Evolutionary conservation across 2,329 filamentous ascomycete species (phyloP), one percentile per base, ranked within the genome.

Genomic region (Colletotrichum orchidophilum): DNA sequence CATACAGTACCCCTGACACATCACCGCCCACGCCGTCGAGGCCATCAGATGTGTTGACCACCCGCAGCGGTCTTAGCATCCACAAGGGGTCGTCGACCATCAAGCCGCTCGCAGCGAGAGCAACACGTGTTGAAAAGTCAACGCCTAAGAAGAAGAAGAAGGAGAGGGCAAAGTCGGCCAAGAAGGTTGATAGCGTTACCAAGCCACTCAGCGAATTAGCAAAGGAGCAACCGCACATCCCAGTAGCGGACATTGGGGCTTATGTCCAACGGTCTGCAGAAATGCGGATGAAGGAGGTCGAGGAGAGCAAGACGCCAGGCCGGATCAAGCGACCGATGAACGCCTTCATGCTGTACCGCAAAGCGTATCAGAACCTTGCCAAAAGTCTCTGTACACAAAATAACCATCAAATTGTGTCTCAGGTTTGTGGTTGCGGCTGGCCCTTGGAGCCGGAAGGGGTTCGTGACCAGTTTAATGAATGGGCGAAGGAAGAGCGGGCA

Each of bases 291-390:
- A 82, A 85, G 65, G 95, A 97, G 80, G 90, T 92, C 11, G 87
- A 90, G 53, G 88, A 89, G 76, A 88, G 90, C 68, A 94, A 91
- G 76, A 84, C 90, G 42, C 85, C 85, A 2, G 93, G 93, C 29
- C 95, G 95, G 79, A 88, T 98, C 75, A 94, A 96, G 77, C 88
- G 96, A 33, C 95, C 96, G 3, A 97, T 98, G 92, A 99, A 99
- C 81, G 96, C 94, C 1, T 99, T 98, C 84, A 97, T 99, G 93
- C 86, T 99, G 61, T 99, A 99, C 81, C 92, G 96, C 52, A 97
- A 96, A 75, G 94, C 94, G 7, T 98, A 94, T 78, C 94, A 97
- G 71, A 93, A 96, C 73, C 88, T 95, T 35, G 94, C 94, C 70
- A 97, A 97, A 81, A 86, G 89, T 62, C 94, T 91, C 86, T 94